Conservation (phyloP, 768 basidiomycete species). For the Termitomyces sp. region DNA sequence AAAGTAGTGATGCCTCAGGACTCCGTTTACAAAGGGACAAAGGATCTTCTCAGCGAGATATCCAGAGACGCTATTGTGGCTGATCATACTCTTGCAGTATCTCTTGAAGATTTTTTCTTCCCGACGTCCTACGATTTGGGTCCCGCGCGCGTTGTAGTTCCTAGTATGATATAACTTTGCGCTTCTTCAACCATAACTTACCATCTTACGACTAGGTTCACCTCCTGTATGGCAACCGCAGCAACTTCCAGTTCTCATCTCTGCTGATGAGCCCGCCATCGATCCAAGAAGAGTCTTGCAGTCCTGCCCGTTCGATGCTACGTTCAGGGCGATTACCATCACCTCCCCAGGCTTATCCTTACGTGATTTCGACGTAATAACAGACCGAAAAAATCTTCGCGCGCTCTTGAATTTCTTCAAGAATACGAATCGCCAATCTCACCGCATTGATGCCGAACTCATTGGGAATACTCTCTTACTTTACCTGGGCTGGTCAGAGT, state of each 20-base stretch:
- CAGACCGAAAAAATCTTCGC: slow-evolving; percentile 19
- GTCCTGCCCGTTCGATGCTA: slow-evolving; percentile 15
- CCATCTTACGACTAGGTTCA: slow-evolving; percentile 3
- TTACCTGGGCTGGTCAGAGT: slow-evolving; percentile 19
- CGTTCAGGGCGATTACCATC: slow-evolving; percentile 11
- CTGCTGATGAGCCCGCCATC: slow-evolving; percentile 10
- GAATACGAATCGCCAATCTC: background rate
- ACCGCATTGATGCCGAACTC: slow-evolving; percentile 20
- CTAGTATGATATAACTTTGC: slow-evolving; percentile 4
- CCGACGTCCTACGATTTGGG: slow-evolving; percentile 18
- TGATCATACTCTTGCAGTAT: slow-evolving; percentile 7
- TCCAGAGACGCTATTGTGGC: background rate
- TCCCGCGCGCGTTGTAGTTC: slow-evolving; percentile 10
- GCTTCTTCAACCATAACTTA: background rate
- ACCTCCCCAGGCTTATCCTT: slow-evolving; percentile 14
- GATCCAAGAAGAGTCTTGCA: slow-evolving; percentile 14
- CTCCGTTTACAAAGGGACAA: slow-evolving; percentile 14
- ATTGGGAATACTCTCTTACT: slow-evolving; percentile 17
- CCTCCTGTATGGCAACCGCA: slow-evolving; percentile 18
- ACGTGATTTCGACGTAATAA: slow-evolving; percentile 16
- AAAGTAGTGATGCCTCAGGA: slow-evolving; percentile 4
- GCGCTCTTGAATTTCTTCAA: slow-evolving; percentile 16
- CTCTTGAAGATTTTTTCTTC: slow-evolving; percentile 10
- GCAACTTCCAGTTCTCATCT: slow-evolving; percentile 13
- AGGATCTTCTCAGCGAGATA: slow-evolving; percentile 6